Evolutionary conservation across 371 early-diverging fungal genomes (phyloP).

Genomic region (Apophysomyces variabilis): DNA sequence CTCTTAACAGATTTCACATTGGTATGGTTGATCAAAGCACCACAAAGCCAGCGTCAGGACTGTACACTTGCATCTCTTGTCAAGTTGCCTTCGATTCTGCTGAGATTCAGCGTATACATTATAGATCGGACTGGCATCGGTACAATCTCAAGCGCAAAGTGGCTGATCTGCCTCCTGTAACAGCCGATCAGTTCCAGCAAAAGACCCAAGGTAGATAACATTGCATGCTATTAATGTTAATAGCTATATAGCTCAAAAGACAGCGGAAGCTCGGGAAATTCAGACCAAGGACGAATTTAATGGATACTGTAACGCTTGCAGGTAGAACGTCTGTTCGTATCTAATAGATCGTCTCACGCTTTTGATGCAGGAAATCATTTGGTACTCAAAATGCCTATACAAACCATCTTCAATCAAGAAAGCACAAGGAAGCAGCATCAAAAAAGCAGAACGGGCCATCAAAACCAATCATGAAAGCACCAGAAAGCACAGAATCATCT

Average conservation of each 20-base stretch:
- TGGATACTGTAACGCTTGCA: constrained; percentile 46
- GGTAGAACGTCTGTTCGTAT: constrained; percentile 19
- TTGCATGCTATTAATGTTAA: neutral
- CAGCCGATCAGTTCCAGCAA: constrained; percentile 68
- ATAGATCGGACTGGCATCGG: constrained; percentile 80
- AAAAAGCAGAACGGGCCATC: constrained; percentile 12
- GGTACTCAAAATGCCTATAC: constrained; percentile 79
- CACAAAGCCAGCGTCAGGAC: constrained; percentile 25
- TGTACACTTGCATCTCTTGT: constrained; percentile 77
- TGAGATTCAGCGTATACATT: constrained; percentile 83
- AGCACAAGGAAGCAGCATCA: constrained; percentile 83
- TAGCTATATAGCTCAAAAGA: constrained; percentile 32
- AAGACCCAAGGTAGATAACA: constrained; percentile 43
- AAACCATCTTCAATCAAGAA: constrained; percentile 89
- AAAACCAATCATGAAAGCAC: neutral
- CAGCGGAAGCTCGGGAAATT: constrained; percentile 23
- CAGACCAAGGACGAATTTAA: constrained; percentile 32
- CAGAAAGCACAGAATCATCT: constrained; percentile 20
- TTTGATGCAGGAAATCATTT: constrained; percentile 65
- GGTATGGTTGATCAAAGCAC: constrained; percentile 18
- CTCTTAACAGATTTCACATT: neutral
- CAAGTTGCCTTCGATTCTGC: constrained; percentile 86
- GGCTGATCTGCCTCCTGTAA: constrained; percentile 78
- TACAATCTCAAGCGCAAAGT: constrained; percentile 93
- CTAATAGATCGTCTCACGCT: constrained; percentile 1